A percentile compares a stretch with the other conserved stretches of the same genome.
Conservation (phyloP, 2,329 filamentous ascomycete genomes). For the Bimuria novae-zelandiae region DNA sequence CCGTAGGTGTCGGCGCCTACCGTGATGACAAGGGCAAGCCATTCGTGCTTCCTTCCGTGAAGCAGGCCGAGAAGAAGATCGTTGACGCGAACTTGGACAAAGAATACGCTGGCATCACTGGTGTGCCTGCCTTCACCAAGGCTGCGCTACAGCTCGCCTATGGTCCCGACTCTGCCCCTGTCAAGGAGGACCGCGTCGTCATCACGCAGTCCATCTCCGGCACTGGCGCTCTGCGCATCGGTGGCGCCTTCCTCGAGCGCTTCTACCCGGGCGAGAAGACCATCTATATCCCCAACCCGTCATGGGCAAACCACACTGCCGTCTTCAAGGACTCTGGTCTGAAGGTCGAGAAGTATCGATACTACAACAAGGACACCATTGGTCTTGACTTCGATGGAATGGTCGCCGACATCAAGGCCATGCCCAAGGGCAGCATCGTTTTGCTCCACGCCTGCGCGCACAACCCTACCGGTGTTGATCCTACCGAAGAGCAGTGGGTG, state of each 20-base stretch:
- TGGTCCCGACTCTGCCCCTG: constrained; percentile 75
- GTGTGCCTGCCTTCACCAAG: constrained; percentile 90
- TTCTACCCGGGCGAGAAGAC: constrained; percentile 92
- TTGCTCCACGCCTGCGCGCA: constrained; percentile 96
- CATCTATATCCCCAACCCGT: constrained; percentile 94
- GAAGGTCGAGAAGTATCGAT: constrained; percentile 91
- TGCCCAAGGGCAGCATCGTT: constrained; percentile 85
- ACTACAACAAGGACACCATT: constrained; percentile 99
- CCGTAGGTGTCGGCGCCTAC: constrained; percentile 90
- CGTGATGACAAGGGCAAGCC: constrained; percentile 98
- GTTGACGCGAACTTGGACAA: constrained; percentile 82
- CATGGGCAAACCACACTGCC: constrained; percentile 97
- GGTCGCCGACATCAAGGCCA: constrained; percentile 85
- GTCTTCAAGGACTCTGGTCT: constrained; percentile 94
- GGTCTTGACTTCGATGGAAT: constrained; percentile 96
- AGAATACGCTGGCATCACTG: constrained; percentile 94
- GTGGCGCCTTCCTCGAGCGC: constrained; percentile 87
- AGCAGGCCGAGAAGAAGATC: constrained; percentile 84
- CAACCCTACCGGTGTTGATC: constrained; percentile 97
- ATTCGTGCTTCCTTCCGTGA: constrained; percentile 93
- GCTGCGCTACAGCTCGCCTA: constrained; percentile 91
- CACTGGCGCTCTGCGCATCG: constrained; percentile 93
- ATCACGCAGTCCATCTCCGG: constrained; percentile 98
- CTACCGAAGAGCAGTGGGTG: constrained; percentile 88
- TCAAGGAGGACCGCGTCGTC: constrained; percentile 76